These are phyloP conservation scores for Globisporangium megalacanthum DNA, from an alignment of 352 stramenopile genomes.

Conservation along the genomic window DNA sequence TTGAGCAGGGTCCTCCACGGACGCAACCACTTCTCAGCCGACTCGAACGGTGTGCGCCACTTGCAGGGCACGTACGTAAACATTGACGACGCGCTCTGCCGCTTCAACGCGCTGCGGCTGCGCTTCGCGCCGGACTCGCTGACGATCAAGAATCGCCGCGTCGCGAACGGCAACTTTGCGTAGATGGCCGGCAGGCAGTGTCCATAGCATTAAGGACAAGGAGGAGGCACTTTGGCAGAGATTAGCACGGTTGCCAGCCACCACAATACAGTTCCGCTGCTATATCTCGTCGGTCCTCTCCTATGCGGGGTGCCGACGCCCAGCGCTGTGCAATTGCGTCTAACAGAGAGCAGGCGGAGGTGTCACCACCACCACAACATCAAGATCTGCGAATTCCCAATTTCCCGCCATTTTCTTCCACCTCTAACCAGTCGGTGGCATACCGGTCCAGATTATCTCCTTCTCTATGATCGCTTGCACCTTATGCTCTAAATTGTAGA, in stretches of 20 bases:
- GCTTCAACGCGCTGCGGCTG: slow-evolving; percentile 70
- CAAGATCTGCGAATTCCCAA: background rate
- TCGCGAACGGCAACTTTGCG: slow-evolving; percentile 69
- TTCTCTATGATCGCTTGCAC: background rate
- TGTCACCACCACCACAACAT: background rate
- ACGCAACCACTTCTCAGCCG: slow-evolving; percentile 64
- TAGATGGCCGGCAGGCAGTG: slow-evolving; percentile 14
- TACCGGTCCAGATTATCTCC: background rate
- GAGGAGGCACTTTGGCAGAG: too few species aligned
- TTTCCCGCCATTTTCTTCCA: slow-evolving; percentile 14
- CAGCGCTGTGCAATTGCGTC: too few species aligned
- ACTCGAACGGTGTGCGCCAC: slow-evolving; percentile 69
- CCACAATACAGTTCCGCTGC: too few species aligned
- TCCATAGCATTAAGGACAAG: too few species aligned
- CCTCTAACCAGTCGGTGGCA: slow-evolving; percentile 3
- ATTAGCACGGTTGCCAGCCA: too few species aligned
- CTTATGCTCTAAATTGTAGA: background rate
- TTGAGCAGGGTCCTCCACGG: slow-evolving; percentile 61
- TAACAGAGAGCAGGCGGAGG: too few species aligned
- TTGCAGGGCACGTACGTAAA: slow-evolving; percentile 86
- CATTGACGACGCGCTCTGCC: slow-evolving; percentile 83
- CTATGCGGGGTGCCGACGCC: too few species aligned
- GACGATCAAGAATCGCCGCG: slow-evolving; percentile 54
- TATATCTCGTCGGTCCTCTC: too few species aligned
- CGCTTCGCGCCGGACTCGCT: slow-evolving; percentile 38